Evolutionary conservation across 129 eudicot genomes (phyloP), one percentile per base, ranked within the genome.

Genomic region (Chrysanthemum makinoi): DNA sequence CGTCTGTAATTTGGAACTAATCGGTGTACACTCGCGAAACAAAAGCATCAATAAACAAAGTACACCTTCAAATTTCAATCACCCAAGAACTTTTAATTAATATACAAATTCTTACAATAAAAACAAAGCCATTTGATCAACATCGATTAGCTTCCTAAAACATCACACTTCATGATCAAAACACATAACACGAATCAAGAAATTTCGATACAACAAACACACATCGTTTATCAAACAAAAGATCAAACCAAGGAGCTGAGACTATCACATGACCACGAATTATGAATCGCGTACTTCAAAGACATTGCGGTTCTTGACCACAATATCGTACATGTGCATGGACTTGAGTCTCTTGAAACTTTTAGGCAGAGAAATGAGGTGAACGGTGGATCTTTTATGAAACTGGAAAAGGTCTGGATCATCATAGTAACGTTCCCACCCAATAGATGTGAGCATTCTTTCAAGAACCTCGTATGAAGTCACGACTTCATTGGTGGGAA

Each of bases 311-410:
- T 83, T 89, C 81, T 92, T 92, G 43, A 92, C 98, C 51, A 92
- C 95, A 11, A 92, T 89, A 74, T 89, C 98, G 57, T 68, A 92
- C 98, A 92, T 92, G 72, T 92, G 98, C 91, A 86, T 88, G 87
- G 96, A 76, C 85, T 81, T 91, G 62, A 91, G 84, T 79, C 73
- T 88, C 73, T 64, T 76, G 75, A 92, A 92, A 60, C 89, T 90
- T 66, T 68, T 89, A 0, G 98, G 98, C 35, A 92, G 95, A 13
- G 98, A 89, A 18, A 92, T 92, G 63, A 92, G 89, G 62, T 92
- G 89, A 28, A 87, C 88, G 1, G 95, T 86, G 2, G 88, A 85
- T 68, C 88, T 84, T 74, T 92, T 89, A 33, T 92, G 98, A 79
- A 82, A 92, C 87, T 92, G 98, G 57, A 89, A 85, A 18, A 92